These are phyloP conservation scores for Cinnamomum micranthum DNA, from an alignment of 164 flowering plant species.

Conservation along the genomic window DNA sequence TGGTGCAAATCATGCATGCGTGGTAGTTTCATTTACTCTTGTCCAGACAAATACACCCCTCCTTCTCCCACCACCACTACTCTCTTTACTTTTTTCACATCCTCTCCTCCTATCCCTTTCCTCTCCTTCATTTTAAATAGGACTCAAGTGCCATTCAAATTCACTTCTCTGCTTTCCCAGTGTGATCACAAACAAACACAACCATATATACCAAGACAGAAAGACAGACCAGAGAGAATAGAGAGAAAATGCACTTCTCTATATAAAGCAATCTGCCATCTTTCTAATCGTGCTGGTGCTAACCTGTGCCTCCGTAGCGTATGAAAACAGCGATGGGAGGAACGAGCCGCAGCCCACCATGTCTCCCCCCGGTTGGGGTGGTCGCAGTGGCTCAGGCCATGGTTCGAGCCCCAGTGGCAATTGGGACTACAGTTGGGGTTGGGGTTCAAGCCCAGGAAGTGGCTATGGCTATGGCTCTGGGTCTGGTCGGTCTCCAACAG, in stretches of 20 bases:
- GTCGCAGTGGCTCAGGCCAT: slow-evolving; percentile 30
- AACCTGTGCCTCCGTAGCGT: slow-evolving; percentile 5
- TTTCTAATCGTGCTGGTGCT: slow-evolving; percentile 1
- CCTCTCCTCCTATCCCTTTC: background rate
- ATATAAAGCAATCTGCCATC: background rate
- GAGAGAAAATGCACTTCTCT: background rate
- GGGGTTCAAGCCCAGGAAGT: slow-evolving; percentile 62
- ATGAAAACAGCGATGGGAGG: slow-evolving; percentile 6
- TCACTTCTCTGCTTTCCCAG: background rate
- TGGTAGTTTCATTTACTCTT: slow-evolving; percentile 1
- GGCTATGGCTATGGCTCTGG: slow-evolving; percentile 81
- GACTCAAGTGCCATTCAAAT: background rate
- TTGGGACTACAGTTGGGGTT: slow-evolving; percentile 74
- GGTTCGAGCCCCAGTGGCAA: slow-evolving; percentile 67
- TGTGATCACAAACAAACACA: background rate
- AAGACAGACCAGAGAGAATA: too few relatives aligned
- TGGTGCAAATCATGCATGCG: background rate
- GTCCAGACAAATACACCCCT: slow-evolving; percentile 3
- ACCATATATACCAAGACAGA: background rate
- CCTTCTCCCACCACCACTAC: too few relatives aligned
- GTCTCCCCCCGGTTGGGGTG: slow-evolving; percentile 19
- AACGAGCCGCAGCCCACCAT: slow-evolving; percentile 12
- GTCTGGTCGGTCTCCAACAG: slow-evolving; percentile 55
- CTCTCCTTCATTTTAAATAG: background rate
- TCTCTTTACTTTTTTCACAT: too few relatives aligned